Conservation (phyloP, 2,329 filamentous ascomycete species). For the Talaromyces sp. region DNA sequence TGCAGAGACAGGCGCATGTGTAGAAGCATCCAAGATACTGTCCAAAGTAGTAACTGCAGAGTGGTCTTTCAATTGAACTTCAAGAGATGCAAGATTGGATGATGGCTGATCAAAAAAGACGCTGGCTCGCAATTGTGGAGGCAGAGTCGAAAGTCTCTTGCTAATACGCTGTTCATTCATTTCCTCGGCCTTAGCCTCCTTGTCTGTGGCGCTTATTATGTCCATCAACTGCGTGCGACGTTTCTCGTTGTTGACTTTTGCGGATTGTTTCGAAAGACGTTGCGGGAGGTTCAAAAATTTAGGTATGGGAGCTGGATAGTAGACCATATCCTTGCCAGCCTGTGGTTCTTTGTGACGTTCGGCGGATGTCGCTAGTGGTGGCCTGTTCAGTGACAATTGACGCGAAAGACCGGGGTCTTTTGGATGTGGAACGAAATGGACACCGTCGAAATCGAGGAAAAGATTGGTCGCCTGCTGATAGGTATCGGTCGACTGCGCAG, state of each 20-base stretch:
- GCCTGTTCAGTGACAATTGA: slow-evolving; percentile 39
- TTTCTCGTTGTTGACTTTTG: slow-evolving; percentile 63
- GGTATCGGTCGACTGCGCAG: slow-evolving; percentile 47
- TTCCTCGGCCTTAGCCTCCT: slow-evolving; percentile 39
- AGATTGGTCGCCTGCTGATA: slow-evolving; percentile 45
- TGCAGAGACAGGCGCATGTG: slow-evolving; percentile 79
- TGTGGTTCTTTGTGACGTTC: slow-evolving; percentile 41
- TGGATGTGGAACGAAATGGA: slow-evolving; percentile 42
- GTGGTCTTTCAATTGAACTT: slow-evolving; percentile 63
- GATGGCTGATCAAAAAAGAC: slow-evolving; percentile 79
- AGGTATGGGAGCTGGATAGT: slow-evolving; percentile 91
- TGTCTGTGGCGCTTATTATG: slow-evolving; percentile 55
- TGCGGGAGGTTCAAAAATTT: slow-evolving; percentile 90
- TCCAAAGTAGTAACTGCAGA: slow-evolving; percentile 89
- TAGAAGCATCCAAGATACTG: slow-evolving; percentile 86
- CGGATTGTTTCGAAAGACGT: slow-evolving; percentile 73
- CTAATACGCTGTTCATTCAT: slow-evolving; percentile 25
- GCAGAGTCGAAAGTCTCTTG: slow-evolving; percentile 56
- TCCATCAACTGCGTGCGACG: slow-evolving; percentile 72
- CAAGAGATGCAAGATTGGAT: slow-evolving; percentile 42
- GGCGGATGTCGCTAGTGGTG: slow-evolving; percentile 41
- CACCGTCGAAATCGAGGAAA: slow-evolving; percentile 53
- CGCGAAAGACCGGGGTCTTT: slow-evolving; percentile 29
- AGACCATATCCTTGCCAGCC: slow-evolving; percentile 80
- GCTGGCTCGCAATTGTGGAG: slow-evolving; percentile 84